These are phyloP conservation scores for Metschnikowia amazonensis DNA, from an alignment of 805 yeast species.

Conservation along the genomic window DNA sequence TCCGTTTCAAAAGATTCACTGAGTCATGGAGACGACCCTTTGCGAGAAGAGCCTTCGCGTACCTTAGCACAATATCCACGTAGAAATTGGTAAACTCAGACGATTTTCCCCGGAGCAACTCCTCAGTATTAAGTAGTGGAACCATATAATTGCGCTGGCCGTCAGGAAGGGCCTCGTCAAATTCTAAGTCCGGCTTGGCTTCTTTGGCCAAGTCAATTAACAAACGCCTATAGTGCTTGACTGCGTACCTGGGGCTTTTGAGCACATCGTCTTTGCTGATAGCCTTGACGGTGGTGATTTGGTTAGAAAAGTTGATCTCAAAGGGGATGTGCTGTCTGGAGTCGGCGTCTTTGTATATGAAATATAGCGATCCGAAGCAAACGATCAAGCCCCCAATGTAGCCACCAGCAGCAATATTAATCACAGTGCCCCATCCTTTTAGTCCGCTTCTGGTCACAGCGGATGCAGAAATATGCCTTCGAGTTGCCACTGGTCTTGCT, in stretches of 20 bases:
- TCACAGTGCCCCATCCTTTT: constrained; percentile 29
- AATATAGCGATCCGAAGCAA: constrained; percentile 36
- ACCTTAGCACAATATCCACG: constrained; percentile 39
- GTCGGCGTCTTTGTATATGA: constrained; percentile 39
- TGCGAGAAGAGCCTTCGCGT: constrained; percentile 39
- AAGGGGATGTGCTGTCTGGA: constrained; percentile 39
- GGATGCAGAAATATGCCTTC: constrained; percentile 1
- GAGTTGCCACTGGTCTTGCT: neutral
- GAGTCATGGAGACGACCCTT: constrained; percentile 36
- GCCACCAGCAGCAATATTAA: constrained; percentile 41
- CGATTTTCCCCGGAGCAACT: constrained; percentile 28
- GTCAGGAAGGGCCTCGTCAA: constrained; percentile 22
- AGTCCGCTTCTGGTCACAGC: constrained; percentile 7
- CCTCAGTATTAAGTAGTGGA: constrained; percentile 32
- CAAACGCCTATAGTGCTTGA: constrained; percentile 39
- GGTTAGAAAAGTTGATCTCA: constrained; percentile 31
- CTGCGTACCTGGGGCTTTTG: constrained; percentile 39
- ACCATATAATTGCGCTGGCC: constrained; percentile 27
- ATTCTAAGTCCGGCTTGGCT: constrained; percentile 23
- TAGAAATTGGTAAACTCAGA: constrained; percentile 38
- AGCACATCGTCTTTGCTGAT: constrained; percentile 43
- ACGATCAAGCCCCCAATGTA: constrained; percentile 41
- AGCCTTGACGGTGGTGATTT: constrained; percentile 38
- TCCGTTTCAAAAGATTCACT: constrained; percentile 23
- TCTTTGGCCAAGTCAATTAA: constrained; percentile 32